Conservation (phyloP, 768 basidiomycete species). For the Dictyophora rubrovolvata region DNA sequence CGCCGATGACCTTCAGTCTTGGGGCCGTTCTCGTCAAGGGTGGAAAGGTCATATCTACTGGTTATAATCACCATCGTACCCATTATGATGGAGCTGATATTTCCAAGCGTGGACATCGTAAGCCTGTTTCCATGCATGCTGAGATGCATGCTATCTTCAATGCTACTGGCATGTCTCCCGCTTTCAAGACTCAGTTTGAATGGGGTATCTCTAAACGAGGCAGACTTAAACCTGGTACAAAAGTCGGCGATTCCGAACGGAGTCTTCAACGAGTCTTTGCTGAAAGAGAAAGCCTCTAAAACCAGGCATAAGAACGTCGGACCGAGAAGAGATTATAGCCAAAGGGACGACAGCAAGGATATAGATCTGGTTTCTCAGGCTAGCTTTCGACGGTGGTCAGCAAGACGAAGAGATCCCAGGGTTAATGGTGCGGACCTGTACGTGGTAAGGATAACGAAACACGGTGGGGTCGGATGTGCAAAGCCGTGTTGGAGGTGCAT, state of each 20-base stretch:
- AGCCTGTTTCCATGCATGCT: slow-evolving; percentile 40
- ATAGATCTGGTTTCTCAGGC: slow-evolving; percentile 11
- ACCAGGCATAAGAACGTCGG: slow-evolving; percentile 7
- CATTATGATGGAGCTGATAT: slow-evolving; percentile 40
- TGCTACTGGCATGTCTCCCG: slow-evolving; percentile 38
- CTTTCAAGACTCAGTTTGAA: slow-evolving; percentile 40
- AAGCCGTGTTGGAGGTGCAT: slow-evolving; percentile 48
- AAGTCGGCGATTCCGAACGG: slow-evolving; percentile 9
- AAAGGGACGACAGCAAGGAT: slow-evolving; percentile 7
- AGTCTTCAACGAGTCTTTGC: slow-evolving; percentile 14
- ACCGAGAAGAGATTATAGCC: slow-evolving; percentile 4
- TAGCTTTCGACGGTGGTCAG: slow-evolving; percentile 19
- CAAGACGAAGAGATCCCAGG: slow-evolving; percentile 28
- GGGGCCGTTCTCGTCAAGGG: slow-evolving; percentile 39
- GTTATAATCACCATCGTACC: slow-evolving; percentile 44
- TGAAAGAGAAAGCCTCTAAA: slow-evolving; percentile 7
- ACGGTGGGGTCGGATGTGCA: slow-evolving; percentile 35
- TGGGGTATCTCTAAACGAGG: slow-evolving; percentile 19
- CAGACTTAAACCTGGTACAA: slow-evolving; percentile 11
- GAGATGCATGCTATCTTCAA: slow-evolving; percentile 53
- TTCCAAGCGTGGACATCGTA: slow-evolving; percentile 26
- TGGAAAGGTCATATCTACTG: slow-evolving; percentile 42
- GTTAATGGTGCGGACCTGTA: slow-evolving; percentile 47
- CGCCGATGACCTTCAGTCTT: slow-evolving; percentile 39
- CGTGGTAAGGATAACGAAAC: slow-evolving; percentile 39